Conservation (phyloP, 2,329 filamentous ascomycete species). For the Penicillium olsonii region DNA sequence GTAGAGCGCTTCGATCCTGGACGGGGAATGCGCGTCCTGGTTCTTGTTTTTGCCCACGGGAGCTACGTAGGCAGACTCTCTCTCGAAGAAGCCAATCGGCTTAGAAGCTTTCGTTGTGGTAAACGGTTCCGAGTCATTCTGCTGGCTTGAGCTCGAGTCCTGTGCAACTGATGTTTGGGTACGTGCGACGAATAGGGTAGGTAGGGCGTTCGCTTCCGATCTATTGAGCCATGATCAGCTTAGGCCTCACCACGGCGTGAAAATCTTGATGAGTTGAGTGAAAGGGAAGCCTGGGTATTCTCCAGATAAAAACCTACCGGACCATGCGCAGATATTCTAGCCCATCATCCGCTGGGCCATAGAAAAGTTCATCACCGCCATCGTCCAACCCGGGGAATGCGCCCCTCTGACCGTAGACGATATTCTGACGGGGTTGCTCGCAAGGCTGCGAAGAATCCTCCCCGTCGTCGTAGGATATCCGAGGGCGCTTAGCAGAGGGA, state of each 20-base stretch:
- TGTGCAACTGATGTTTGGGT: slow-evolving; percentile 34
- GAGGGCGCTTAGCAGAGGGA: slow-evolving; percentile 33
- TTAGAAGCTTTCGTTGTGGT: slow-evolving; percentile 52
- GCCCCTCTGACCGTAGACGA: slow-evolving; percentile 70
- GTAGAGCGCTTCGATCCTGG: slow-evolving; percentile 28
- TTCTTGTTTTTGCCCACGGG: slow-evolving; percentile 49
- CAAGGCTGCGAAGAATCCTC: slow-evolving; percentile 25
- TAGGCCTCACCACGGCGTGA: neutral
- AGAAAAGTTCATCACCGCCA: slow-evolving; percentile 59
- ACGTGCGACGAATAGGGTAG: slow-evolving; percentile 68
- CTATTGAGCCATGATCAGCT: slow-evolving; percentile 47
- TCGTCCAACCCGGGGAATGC: slow-evolving; percentile 67
- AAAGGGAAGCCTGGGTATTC: slow-evolving; percentile 4
- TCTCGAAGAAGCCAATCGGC: slow-evolving; percentile 67
- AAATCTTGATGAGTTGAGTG: slow-evolving; percentile 23
- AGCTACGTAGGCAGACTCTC: slow-evolving; percentile 78
- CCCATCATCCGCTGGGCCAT: slow-evolving; percentile 68
- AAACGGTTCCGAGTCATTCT: neutral
- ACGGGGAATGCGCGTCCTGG: slow-evolving; percentile 28
- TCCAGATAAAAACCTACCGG: slow-evolving; percentile 55
- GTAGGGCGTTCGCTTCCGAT: slow-evolving; percentile 73
- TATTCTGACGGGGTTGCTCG: slow-evolving; percentile 55
- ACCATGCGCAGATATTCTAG: slow-evolving; percentile 71
- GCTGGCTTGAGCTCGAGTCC: neutral
- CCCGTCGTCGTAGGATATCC: slow-evolving; percentile 30